Evolutionary conservation across 345 rosid genomes (phyloP).

Genomic region (Lumnitzera racemosa): DNA sequence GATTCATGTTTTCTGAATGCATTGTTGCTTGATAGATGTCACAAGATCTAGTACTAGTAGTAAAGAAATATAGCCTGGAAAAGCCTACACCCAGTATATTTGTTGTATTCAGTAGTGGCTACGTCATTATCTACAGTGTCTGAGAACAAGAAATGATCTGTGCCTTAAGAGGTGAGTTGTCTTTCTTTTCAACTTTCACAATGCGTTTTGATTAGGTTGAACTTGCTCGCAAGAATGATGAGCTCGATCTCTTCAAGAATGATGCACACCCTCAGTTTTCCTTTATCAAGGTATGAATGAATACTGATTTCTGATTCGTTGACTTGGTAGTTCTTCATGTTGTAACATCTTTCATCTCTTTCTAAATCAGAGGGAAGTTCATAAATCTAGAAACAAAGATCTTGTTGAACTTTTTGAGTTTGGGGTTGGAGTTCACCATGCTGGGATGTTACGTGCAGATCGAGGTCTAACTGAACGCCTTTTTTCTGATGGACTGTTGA

Average conservation of each 20-base stretch:
- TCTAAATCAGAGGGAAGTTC: constrained; percentile 68
- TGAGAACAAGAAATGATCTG: no score
- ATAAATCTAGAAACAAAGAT: constrained; percentile 94
- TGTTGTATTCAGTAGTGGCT: no score
- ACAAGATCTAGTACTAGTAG: no score
- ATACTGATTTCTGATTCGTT: constrained; percentile 6
- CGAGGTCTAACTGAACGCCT: constrained; percentile 91
- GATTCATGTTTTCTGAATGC: no score
- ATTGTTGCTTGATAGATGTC: no score
- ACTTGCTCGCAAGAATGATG: constrained; percentile 60
- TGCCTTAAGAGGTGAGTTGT: background rate
- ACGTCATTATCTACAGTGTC: no score
- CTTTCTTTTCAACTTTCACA: background rate
- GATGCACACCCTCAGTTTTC: constrained; percentile 67
- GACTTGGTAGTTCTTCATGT: constrained; percentile 4
- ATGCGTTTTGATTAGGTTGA: constrained; percentile 52
- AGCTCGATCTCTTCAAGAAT: constrained; percentile 54
- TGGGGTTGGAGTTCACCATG: constrained; percentile 88
- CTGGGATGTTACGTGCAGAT: constrained; percentile 95
- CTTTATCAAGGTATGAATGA: constrained; percentile 48
- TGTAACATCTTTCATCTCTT: constrained; percentile 11
- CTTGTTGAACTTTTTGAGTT: constrained; percentile 67
- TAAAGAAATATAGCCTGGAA: no score
- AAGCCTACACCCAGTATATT: no score
- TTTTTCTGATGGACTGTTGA: constrained; percentile 85